phyloP scores from a whole-genome alignment of 1,284 basidiomycete genomes.

The Gastroboletus turbinatus region DNA sequence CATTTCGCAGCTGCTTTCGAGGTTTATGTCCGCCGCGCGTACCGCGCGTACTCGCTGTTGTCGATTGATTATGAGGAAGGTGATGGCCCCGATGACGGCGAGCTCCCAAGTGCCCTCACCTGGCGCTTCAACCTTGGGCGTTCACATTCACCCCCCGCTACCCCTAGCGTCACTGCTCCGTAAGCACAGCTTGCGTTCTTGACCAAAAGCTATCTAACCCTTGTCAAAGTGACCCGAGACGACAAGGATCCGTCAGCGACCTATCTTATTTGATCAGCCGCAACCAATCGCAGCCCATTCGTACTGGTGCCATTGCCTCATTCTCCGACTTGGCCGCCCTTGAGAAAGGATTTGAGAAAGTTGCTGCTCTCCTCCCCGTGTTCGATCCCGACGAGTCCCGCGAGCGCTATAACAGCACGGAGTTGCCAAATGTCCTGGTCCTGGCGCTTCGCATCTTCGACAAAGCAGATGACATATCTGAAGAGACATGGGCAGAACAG shows the following conservation, averaged over 20 bases:
- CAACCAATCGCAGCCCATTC: conserved; percentile 82
- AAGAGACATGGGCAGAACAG: conserved; percentile 77
- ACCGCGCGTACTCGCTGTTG: conserved; percentile 91
- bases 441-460: conserved; percentile 86
- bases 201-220: conserved; percentile 20
- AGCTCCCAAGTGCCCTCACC: conserved; percentile 76
- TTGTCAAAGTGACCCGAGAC: conserved; percentile 39
- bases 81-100: conserved; percentile 75
- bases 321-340: conserved; percentile 79
- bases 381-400: conserved; percentile 73
- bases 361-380: conserved; percentile 64
- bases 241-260: conserved; percentile 91
- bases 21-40: conserved; percentile 94
- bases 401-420: conserved; percentile 70
- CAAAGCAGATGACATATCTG: conserved; percentile 72
- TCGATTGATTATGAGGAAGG: conserved; percentile 94
- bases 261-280: conserved; percentile 86
- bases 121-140: conserved; percentile 95
- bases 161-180: conserved; percentile 71
- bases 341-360: conserved; percentile 71
- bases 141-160: conserved; percentile 81
- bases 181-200: conserved; percentile 36
- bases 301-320: conserved; percentile 87
- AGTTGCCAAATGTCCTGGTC: conserved; percentile 92
- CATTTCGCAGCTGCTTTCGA: conserved; percentile 79